Evolutionary conservation across 148 eudicot species (phyloP).

Genomic region (Cornus controversa): DNA sequence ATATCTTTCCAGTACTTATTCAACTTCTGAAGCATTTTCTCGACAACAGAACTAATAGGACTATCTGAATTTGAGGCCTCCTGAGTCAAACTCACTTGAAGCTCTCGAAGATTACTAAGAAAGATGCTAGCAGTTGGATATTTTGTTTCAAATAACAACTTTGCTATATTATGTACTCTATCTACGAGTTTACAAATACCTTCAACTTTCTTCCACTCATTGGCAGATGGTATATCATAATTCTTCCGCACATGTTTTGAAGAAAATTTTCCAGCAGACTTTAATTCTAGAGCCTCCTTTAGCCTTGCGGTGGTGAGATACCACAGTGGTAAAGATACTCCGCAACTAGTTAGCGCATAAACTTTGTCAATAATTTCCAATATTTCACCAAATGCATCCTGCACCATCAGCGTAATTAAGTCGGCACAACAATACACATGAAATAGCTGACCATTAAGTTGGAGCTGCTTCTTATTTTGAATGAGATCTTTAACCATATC

Average conservation of each 20-base stretch:
- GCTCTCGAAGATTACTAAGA: slow-evolving; percentile 27
- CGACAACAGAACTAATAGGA: slow-evolving; percentile 14
- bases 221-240: slow-evolving; percentile 25
- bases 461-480: slow-evolving; percentile 6
- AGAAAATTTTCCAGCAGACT: slow-evolving; percentile 23
- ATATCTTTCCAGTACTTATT: slow-evolving; percentile 23
- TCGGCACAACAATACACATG: slow-evolving; percentile 18
- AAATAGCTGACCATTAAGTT: slow-evolving; percentile 26
- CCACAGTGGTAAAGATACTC: no score
- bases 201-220: slow-evolving; percentile 30
- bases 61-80: slow-evolving; percentile 20
- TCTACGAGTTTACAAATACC: slow-evolving; percentile 20
- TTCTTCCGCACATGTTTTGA: neutral
- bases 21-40: slow-evolving; percentile 25
- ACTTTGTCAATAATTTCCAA: slow-evolving; percentile 14
- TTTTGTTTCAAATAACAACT: slow-evolving; percentile 18
- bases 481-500: slow-evolving; percentile 16
- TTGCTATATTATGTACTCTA: slow-evolving; percentile 11
- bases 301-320: no score
- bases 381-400: slow-evolving; percentile 16
- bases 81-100: slow-evolving; percentile 16
- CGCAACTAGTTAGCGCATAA: neutral
- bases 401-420: slow-evolving; percentile 13
- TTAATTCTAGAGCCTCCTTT: slow-evolving; percentile 17
- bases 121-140: slow-evolving; percentile 24